phyloP scores from a whole-genome alignment of 1,284 basidiomycete genomes.

The Fomitopsis pinicola region DNA sequence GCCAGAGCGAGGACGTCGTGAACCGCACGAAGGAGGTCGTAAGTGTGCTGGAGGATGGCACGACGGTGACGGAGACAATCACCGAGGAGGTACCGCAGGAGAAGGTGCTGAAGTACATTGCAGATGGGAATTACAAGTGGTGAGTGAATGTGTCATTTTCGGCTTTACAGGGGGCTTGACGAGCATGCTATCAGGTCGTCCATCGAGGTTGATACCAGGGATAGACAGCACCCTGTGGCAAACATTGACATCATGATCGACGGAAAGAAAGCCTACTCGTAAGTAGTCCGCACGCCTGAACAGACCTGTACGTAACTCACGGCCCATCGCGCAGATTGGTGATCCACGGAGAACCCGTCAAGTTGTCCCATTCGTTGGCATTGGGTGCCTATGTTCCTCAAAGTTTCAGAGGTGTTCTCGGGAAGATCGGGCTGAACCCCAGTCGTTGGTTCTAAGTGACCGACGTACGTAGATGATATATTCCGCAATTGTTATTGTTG shows the following conservation, averaged over 20 bases:
- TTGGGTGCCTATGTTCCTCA: conserved; percentile 44
- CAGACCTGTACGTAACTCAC: background rate
- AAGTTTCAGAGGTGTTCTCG: conserved; percentile 49
- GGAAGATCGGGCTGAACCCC: conserved; percentile 50
- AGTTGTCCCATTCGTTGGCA: conserved; percentile 39
- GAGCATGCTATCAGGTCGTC: conserved; percentile 45
- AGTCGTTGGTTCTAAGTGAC: conserved; percentile 46
- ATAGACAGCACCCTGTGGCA: conserved; percentile 50
- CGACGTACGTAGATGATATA: background rate
- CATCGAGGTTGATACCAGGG: conserved; percentile 71
- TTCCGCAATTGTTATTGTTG: background rate
- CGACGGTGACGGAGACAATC: conserved; percentile 12
- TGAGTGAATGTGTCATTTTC: conserved; percentile 20
- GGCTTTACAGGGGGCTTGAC: background rate
- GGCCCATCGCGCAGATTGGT: conserved; percentile 33
- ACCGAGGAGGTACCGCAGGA: conserved; percentile 50
- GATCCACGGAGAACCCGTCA: conserved; percentile 46
- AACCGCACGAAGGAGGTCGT: conserved; percentile 27
- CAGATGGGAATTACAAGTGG: conserved; percentile 64
- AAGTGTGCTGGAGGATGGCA: conserved; percentile 16
- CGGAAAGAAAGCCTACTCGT: conserved; percentile 60
- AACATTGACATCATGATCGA: conserved; percentile 61
- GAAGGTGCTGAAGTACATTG: conserved; percentile 59
- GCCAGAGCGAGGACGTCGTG: conserved; percentile 40
- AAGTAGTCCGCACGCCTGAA: conserved; percentile 13